phyloP scores from a whole-genome alignment of 2,329 filamentous ascomycete species.

The Aspergillaceae sp. region DNA sequence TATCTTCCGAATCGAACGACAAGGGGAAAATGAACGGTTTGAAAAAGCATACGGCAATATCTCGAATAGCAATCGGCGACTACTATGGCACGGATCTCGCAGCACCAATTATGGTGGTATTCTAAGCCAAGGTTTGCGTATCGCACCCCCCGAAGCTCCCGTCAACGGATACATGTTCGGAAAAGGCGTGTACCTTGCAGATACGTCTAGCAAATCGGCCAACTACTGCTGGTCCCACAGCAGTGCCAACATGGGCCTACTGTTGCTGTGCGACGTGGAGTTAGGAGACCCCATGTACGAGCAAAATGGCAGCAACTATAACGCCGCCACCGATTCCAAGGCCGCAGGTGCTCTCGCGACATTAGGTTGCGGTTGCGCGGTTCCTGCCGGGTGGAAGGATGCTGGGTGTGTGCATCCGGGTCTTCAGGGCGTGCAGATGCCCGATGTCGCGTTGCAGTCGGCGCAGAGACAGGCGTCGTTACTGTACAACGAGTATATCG shows the following conservation, averaged over 20 bases:
- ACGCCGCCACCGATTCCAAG: slow-evolving; percentile 57
- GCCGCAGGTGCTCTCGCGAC: slow-evolving; percentile 56
- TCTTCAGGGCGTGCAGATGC: slow-evolving; percentile 60
- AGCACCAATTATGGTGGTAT: slow-evolving; percentile 82
- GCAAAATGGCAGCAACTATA: slow-evolving; percentile 49
- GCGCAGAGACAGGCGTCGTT: slow-evolving; percentile 5
- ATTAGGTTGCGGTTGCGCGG: slow-evolving; percentile 57
- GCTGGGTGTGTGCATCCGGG: slow-evolving; percentile 56
- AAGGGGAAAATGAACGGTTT: slow-evolving; percentile 64
- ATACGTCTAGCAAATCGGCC: slow-evolving; percentile 75
- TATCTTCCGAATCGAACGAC: slow-evolving; percentile 74
- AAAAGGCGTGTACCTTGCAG: slow-evolving; percentile 81
- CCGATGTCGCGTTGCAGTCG: slow-evolving; percentile 17
- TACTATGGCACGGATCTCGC: slow-evolving; percentile 82
- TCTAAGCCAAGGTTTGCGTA: slow-evolving; percentile 77
- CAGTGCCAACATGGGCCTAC: slow-evolving; percentile 61
- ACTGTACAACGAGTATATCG: slow-evolving; percentile 41
- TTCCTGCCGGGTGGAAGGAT: slow-evolving; percentile 67
- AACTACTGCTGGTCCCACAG: slow-evolving; percentile 59
- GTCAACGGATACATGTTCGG: slow-evolving; percentile 79
- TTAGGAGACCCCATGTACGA: slow-evolving; percentile 67
- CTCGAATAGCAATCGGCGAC: slow-evolving; percentile 56
- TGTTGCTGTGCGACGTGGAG: slow-evolving; percentile 78
- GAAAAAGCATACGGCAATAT: slow-evolving; percentile 48
- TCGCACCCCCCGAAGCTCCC: slow-evolving; percentile 70